Evolutionary conservation across 192 early-diverging fungal genomes (phyloP), one percentile per base, ranked within the genome.

Genomic region (Coemansia umbellata): DNA sequence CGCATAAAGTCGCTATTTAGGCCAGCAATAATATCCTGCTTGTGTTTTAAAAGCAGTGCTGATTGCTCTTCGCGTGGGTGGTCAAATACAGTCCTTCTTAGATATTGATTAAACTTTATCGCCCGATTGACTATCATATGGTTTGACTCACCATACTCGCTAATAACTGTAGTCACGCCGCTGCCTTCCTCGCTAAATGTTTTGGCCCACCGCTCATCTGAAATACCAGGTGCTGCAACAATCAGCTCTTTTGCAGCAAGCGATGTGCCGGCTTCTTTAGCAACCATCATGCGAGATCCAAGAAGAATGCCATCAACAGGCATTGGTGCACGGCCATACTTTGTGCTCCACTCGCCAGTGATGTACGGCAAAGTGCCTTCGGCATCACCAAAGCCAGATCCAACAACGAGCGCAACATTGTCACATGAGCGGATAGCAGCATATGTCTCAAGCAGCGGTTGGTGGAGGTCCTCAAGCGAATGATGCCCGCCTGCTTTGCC

Each of bases 231-330:
- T 5, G 91, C 81, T 26, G 78, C 80, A 7, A 86, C 92, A 62
- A 98, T 94, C 32, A 91, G 82, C 61, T 94, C 75, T 79, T 95
- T 98, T 39, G 87, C 90, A 3, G 70, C 84, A 1, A 61, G 75
- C 18, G 89, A 90, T 3, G 93, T 86, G 31, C 82, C 66, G 36
- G 83, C 84, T 70, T 98, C 93, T 63, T 90, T 87, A 39, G 93
- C 88, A 27, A 93, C 91, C 91, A 98, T 93, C 47, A 95, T 82
- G 51, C 91, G 89, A n/a, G 93, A 95, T n/a, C 90, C 95, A 50
- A 97, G 87, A 47, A 97, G 73, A 23, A 95, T 77, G 73, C 93
- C 95, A 61, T 97, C 95, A 60, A 92, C 89, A 3, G 95, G 95
- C 95, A 98, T 98, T 31, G 92, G 86, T 8, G 91, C 85, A 50